Conservation (phyloP, 2,329 filamentous ascomycete species). For the Exophiala spinifera region DNA sequence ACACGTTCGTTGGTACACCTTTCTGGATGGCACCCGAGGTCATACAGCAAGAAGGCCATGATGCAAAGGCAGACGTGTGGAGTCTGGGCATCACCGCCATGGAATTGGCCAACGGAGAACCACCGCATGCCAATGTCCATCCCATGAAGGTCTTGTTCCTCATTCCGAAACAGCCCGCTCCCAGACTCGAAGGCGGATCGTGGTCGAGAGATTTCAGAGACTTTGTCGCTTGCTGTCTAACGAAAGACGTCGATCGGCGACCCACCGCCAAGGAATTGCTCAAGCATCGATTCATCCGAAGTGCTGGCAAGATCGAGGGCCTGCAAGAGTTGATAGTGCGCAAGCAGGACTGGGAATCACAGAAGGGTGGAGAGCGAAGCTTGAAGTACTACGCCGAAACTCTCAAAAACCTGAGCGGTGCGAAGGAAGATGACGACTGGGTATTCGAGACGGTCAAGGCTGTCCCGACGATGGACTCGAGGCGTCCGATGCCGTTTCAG, state of each 20-base stretch:
- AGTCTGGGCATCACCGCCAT: slow-evolving; percentile 88
- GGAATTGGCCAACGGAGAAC: slow-evolving; percentile 83
- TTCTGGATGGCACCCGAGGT: slow-evolving; percentile 98
- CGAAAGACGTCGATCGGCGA: slow-evolving; percentile 83
- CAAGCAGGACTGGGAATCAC: slow-evolving; percentile 77
- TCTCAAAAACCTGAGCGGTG: slow-evolving; percentile 66
- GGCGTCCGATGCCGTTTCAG: slow-evolving; percentile 43
- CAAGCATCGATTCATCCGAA: slow-evolving; percentile 81
- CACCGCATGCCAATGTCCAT: slow-evolving; percentile 79
- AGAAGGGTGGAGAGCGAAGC: slow-evolving; percentile 65
- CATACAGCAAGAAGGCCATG: slow-evolving; percentile 78
- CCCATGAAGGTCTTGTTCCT: slow-evolving; percentile 93
- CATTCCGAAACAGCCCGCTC: slow-evolving; percentile 84
- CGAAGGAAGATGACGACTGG: slow-evolving; percentile 78
- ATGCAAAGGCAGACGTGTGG: slow-evolving; percentile 93
- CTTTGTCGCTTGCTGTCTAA: slow-evolving; percentile 83
- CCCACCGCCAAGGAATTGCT: slow-evolving; percentile 84
- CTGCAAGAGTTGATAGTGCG: slow-evolving; percentile 81
- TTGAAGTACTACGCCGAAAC: slow-evolving; percentile 93
- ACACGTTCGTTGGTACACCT: slow-evolving; percentile 95
- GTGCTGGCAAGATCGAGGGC: slow-evolving; percentile 81
- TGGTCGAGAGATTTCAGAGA: slow-evolving; percentile 93
- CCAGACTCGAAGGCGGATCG: slow-evolving; percentile 72
- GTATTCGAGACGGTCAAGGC: slow-evolving; percentile 90
- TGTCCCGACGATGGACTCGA: slow-evolving; percentile 58